These are phyloP conservation scores for Pilasporangium apinafurcum DNA, from an alignment of 352 stramenopile genomes.

Conservation along the genomic window DNA sequence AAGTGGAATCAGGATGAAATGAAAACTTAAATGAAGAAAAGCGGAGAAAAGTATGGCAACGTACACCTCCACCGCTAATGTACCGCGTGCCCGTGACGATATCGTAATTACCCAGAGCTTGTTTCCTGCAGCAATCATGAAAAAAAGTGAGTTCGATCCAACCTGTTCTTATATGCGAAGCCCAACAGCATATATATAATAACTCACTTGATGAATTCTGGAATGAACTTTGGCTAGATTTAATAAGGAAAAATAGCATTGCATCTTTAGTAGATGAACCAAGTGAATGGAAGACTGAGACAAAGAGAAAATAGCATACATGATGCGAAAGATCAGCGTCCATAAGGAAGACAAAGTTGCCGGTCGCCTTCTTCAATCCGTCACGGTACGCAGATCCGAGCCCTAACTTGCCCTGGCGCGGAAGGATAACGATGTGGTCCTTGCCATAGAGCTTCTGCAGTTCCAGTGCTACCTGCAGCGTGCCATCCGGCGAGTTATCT, in stretches of 20 bases:
- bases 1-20: neutral
- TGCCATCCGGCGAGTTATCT: conserved; percentile 96
- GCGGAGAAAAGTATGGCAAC: conserved; percentile 13
- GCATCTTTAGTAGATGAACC: conserved; percentile 1
- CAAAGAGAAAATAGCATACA: conserved; percentile 20
- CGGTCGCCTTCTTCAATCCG: conserved; percentile 89
- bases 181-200: neutral
- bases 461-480: conserved; percentile 90
- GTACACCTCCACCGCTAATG: conserved; percentile 87
- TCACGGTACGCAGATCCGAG: conserved; percentile 96
- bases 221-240: conserved; percentile 94
- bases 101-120: conserved; percentile 79
- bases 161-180: neutral
- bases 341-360: conserved; percentile 97
- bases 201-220: conserved; percentile 84
- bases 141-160: neutral
- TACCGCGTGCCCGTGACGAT: conserved; percentile 98
- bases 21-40: neutral
- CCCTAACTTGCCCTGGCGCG: conserved; percentile 93
- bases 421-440: conserved; percentile 90
- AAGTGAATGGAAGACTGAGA: neutral
- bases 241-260: neutral
- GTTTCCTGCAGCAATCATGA: conserved; percentile 34
- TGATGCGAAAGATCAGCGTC: conserved; percentile 98
- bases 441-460: conserved; percentile 90